Base-by-base conservation (phyloP, 2,329 filamentous ascomycete species). In the Aphanocladium album region DNA sequence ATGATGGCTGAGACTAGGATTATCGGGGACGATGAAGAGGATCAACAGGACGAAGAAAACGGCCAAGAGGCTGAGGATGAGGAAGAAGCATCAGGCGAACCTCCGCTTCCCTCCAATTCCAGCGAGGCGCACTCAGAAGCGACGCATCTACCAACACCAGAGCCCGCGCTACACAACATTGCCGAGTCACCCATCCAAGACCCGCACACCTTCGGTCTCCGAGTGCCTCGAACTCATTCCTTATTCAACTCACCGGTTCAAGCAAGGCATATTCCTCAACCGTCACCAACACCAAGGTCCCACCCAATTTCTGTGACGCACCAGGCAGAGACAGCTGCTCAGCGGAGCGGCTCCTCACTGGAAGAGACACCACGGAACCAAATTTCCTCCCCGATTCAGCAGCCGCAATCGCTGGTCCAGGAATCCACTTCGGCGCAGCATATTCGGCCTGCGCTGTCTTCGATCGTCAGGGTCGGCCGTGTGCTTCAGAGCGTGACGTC, bases 401-500 rank as follows among this genome's bases (percentile, higher is more conserved):
- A 74, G 14, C 69, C 70, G 11, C 69, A 70, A 46, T 72, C 73
- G 4, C 30, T 71, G 8, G 65, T 62, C 19, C 69, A 69, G 5
- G 73, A 76, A 49, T 51, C 62, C 4, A 50, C 64, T 21, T 63
- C 65, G 6, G 71, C 73, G 14, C 71, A 70, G 43, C 70, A 68
- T 2, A 62, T 66, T 16, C 77, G 80, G 9, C 79, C 80, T 27
- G 75, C 73, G 6, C 72, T 86, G 0, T 85, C 83, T 5, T 82
- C 83, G 1, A 85, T 85, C 39, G 79, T 86, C n/a, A 77, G 83
- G 50, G 83, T 78, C 27, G 83, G 83, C 3, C 76, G 81, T 52
- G 82, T 79, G 33, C 70, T 86, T 16, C 83, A 85, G 66, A 83
- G 77, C 61, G 80, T 86, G 41, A 83, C 83, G 12, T 84, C 83